Evolutionary conservation across 2,329 filamentous ascomycete genomes (phyloP).

Genomic region (Bipolaris oryzae): DNA sequence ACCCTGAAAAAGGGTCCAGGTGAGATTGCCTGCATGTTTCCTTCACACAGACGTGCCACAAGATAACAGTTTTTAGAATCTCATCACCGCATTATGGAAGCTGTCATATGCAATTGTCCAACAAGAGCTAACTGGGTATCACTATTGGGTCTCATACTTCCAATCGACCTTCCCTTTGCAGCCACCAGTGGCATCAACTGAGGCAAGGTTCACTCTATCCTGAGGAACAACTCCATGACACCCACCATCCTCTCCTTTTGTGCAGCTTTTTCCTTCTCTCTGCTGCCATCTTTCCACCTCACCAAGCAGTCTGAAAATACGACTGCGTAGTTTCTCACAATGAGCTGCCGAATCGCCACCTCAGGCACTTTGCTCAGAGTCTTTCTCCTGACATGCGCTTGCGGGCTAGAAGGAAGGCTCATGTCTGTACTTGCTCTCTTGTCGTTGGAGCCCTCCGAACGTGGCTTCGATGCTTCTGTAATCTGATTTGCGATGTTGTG

Average conservation of each 20-base stretch:
- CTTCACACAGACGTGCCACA: not conserved
- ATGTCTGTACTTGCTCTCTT: slow-evolving; percentile 37
- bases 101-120: not conserved
- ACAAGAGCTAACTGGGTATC: not conserved
- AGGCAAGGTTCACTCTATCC: not conserved
- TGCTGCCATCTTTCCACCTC: slow-evolving; percentile 51
- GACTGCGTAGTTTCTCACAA: slow-evolving; percentile 67
- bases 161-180: not conserved
- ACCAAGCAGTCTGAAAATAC: slow-evolving; percentile 70
- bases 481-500: slow-evolving; percentile 64
- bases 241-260: slow-evolving; percentile 68
- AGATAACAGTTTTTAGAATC: not conserved
- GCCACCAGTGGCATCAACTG: not conserved
- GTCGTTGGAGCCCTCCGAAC: slow-evolving; percentile 22
- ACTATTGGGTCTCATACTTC: not conserved
- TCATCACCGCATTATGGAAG: not conserved
- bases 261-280: slow-evolving; percentile 64
- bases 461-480: slow-evolving; percentile 35
- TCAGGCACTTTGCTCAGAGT: slow-evolving; percentile 55
- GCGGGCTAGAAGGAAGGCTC: slow-evolving; percentile 36
- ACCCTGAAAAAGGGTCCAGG: not conserved
- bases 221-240: slow-evolving; percentile 73
- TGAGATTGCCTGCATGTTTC: not conserved
- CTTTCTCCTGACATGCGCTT: slow-evolving; percentile 46
- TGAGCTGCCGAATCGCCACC: slow-evolving; percentile 61